Base-by-base conservation (phyloP, 139 green algal genomes). In the Chlamydomonas asymmetrica region DNA sequence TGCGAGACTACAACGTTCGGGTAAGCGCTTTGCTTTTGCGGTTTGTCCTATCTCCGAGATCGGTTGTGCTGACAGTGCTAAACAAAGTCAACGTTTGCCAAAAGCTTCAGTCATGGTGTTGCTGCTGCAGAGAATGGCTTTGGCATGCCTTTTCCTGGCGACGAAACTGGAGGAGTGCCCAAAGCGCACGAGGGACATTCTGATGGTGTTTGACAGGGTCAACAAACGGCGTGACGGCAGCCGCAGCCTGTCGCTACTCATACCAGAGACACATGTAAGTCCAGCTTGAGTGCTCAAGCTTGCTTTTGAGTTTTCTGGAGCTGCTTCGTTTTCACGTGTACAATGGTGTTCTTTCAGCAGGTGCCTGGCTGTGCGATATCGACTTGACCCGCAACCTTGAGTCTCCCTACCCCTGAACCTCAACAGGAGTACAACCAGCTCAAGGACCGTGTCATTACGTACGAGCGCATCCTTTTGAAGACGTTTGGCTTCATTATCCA, bases 81-180 rank as follows among this genome's bases (percentile, higher is more conserved):
- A n/a, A n/a, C n/a, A n/a, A n/a, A n/a, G n/a, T n/a, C n/a, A n/a
- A n/a, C n/a, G n/a, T n/a, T n/a, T n/a, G n/a, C n/a, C n/a, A n/a
- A n/a, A n/a, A 22, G 57, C 57, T 25, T 64, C 57, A 64, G 20
- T 64, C 29, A 64, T 37, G 18, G 25, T 64, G 49, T 22, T 57
- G 25, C n/a, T 45, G 27, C 64, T 66, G 84, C 89, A 94, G 87
- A 84, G 80, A 20, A 82, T 94, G 54, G 90, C 91, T 8, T 87
- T 81, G 22, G 84, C 89, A 0, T 89, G 81, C 20, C 84, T 91
- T 2, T 98, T 87, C 82, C 82, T 97, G 39, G 93, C 88, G 1
- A 84, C 80, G 5, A 98, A 98, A 87, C 90, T 98, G 13, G 95
- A 98, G 83, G 95, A 98, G 83, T 85, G 68, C 59, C 69, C 50